Evolutionary conservation across 306 rosid species (phyloP).

Genomic region (Sesbania bispinosa): DNA sequence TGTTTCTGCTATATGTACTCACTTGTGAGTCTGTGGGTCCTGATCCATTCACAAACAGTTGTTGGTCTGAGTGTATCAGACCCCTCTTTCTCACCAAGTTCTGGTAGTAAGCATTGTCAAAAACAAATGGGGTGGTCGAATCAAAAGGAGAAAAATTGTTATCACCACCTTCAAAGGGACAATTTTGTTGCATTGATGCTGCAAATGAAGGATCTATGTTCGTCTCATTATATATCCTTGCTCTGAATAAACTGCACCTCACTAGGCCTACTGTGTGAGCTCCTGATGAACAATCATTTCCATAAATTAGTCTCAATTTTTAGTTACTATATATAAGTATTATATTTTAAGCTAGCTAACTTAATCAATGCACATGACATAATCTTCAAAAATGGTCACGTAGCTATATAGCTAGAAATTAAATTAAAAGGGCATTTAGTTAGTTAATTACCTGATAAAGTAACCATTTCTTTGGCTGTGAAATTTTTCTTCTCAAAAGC

Average conservation of each 20-base stretch:
- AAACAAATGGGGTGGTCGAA: background rate
- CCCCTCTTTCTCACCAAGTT: slow-evolving; percentile 23
- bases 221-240: slow-evolving; percentile 36
- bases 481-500: slow-evolving; percentile 41
- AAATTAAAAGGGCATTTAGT: too few species aligned
- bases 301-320: too few species aligned
- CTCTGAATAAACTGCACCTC: slow-evolving; percentile 25
- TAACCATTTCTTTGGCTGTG: slow-evolving; percentile 33
- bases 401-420: too few species aligned
- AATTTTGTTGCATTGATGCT: background rate
- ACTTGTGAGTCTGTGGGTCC: slow-evolving; percentile 32
- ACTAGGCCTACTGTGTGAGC: slow-evolving; percentile 40
- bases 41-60: slow-evolving; percentile 24
- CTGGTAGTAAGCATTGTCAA: slow-evolving; percentile 28
- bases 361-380: too few species aligned
- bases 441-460: slow-evolving; percentile 56
- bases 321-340: too few species aligned
- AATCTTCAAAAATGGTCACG: too few species aligned
- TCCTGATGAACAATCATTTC: too few species aligned
- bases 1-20: background rate
- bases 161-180: slow-evolving; percentile 35
- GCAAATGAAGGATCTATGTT: slow-evolving; percentile 32
- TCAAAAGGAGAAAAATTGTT: slow-evolving; percentile 17
- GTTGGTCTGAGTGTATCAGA: slow-evolving; percentile 39
- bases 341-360: too few species aligned